Evolutionary conservation across 2,329 filamentous ascomycete genomes (phyloP).

Genomic region (Ceratocystis cacaofunesta): DNA sequence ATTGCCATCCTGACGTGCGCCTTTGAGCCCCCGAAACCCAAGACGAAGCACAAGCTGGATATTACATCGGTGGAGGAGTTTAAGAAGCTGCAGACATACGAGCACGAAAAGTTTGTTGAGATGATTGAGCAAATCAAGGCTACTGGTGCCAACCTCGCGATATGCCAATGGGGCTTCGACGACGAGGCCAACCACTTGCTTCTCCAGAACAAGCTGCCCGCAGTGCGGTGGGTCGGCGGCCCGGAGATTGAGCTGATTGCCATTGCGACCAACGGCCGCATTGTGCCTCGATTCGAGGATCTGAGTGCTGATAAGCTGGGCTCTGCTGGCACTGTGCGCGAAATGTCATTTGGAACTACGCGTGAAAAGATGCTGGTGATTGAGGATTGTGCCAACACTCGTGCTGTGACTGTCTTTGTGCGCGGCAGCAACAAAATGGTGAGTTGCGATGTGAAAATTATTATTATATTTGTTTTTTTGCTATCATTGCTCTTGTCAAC

Average conservation of each 20-base stretch:
- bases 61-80: constrained; percentile 96
- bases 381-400: constrained; percentile 95
- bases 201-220: constrained; percentile 88
- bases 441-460: constrained; percentile 23
- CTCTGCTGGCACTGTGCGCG: constrained; percentile 72
- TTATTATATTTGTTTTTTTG: background rate
- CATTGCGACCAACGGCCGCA: constrained; percentile 94
- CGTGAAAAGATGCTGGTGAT: constrained; percentile 99
- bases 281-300: constrained; percentile 94
- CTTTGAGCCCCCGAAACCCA: constrained; percentile 97
- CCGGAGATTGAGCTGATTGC: constrained; percentile 97
- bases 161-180: constrained; percentile 99
- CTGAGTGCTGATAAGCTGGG: constrained; percentile 83
- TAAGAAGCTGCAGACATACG: constrained; percentile 92
- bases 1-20: constrained; percentile 94
- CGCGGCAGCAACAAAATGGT: constrained; percentile 99
- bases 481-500: background rate
- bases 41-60: constrained; percentile 98
- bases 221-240: constrained; percentile 93
- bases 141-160: constrained; percentile 89
- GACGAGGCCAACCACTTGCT: constrained; percentile 97
- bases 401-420: constrained; percentile 92
- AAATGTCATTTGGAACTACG: constrained; percentile 94
- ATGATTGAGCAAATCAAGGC: constrained; percentile 99
- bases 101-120: constrained; percentile 89